phyloP scores from a whole-genome alignment of 441 rosid genomes.

The Populus hybrid region DNA sequence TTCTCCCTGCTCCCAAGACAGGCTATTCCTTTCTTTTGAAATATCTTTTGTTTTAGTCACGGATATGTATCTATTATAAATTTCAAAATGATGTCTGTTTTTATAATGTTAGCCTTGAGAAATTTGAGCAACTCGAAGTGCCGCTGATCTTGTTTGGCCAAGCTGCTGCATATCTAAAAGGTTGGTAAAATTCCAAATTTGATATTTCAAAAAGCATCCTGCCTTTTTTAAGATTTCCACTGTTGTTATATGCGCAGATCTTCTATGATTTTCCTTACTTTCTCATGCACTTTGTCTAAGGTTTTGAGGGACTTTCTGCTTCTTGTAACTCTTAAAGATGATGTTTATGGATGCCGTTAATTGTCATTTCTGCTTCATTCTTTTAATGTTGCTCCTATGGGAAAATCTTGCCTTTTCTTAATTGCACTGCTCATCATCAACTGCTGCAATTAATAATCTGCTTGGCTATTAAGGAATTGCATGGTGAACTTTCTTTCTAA shows the following conservation, averaged over 20 bases:
- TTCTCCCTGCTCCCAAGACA: constrained; percentile 1
- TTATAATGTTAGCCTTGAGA: constrained; percentile 48
- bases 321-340: not conserved
- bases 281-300: not conserved
- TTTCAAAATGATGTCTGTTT: constrained; percentile 3
- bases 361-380: not conserved
- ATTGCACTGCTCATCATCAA: not conserved
- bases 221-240: not conserved
- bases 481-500: not conserved
- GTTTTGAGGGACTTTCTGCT: not conserved
- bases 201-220: not conserved
- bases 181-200: constrained; percentile 30
- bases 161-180: constrained; percentile 71
- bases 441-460: not conserved
- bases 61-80: not conserved
- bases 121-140: constrained; percentile 89
- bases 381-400: not conserved
- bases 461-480: not conserved
- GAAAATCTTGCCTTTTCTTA: constrained; percentile 3
- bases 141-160: constrained; percentile 73
- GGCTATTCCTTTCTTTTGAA: not conserved
- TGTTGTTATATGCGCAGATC: not conserved
- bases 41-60: not conserved
- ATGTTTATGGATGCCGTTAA: not conserved
- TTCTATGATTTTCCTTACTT: not conserved